Percentiles rank a stretch among this genome's conserved stretches.
phyloP scores from a whole-genome alignment of 2,329 filamentous ascomycete genomes.

The Fusarium tuaranense region DNA sequence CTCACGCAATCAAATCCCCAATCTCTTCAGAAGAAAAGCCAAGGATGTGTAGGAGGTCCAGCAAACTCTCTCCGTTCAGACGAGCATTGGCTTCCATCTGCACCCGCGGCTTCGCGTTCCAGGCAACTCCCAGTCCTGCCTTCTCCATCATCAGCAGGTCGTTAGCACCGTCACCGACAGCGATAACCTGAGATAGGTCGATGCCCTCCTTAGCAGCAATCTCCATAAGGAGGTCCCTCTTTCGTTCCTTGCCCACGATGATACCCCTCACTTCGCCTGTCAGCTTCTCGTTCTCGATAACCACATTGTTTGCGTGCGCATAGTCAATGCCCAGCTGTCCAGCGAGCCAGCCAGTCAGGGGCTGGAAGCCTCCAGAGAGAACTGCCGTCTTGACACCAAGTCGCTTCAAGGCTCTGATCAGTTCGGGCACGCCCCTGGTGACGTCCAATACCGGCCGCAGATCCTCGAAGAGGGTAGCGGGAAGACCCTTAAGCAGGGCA shows the following conservation, averaged over 20 bases:
- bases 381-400: conserved; percentile 91
- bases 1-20: conserved; percentile 42
- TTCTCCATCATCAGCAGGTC: conserved; percentile 83
- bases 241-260: conserved; percentile 82
- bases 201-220: conserved; percentile 78
- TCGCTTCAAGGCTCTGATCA: conserved; percentile 79
- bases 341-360: conserved; percentile 88
- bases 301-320: conserved; percentile 87
- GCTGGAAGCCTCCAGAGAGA: conserved; percentile 90
- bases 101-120: conserved; percentile 86
- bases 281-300: conserved; percentile 69
- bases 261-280: conserved; percentile 79
- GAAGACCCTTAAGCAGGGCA: conserved; percentile 82
- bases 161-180: conserved; percentile 86
- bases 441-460: conserved; percentile 82
- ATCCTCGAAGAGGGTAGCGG: conserved; percentile 81
- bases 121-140: conserved; percentile 82
- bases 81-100: conserved; percentile 81
- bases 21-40: conserved; percentile 76
- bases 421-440: conserved; percentile 81
- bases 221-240: conserved; percentile 76
- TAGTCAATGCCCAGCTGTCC: conserved; percentile 85
- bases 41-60: conserved; percentile 80
- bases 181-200: conserved; percentile 74
- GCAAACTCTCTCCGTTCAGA: conserved; percentile 76